These are phyloP conservation scores for Yarrowia galli DNA, from an alignment of 1,139 yeast genomes.

Conservation along the genomic window DNA sequence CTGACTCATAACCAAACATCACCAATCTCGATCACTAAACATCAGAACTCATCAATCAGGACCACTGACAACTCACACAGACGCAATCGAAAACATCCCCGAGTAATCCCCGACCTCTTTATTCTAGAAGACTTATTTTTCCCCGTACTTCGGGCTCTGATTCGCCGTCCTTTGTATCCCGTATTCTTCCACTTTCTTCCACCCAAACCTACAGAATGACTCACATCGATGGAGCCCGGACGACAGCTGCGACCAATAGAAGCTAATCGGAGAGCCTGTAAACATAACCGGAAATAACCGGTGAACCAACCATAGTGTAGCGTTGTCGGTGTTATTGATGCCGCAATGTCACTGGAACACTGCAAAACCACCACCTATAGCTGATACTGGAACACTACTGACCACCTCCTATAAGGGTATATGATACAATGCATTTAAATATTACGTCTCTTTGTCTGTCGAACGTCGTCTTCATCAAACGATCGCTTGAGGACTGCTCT, in stretches of 20 bases:
- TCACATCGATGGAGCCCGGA: neutral
- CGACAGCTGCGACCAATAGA: neutral
- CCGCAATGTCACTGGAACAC: neutral
- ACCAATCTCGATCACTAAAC: no score
- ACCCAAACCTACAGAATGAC: slow-evolving; percentile 12
- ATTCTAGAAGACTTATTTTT: neutral
- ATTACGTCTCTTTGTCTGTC: slow-evolving; percentile 32
- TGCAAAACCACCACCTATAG: neutral
- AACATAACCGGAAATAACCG: neutral
- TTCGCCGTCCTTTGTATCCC: neutral
- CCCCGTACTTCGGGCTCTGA: neutral
- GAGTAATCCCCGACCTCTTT: neutral
- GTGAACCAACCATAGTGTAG: neutral
- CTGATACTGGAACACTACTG: neutral
- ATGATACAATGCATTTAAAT: slow-evolving; percentile 38
- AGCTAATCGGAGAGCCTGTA: neutral
- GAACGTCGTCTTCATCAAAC: slow-evolving; percentile 15
- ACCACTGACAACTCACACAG: no score
- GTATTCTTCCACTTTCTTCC: slow-evolving; percentile 16
- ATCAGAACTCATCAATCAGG: no score
- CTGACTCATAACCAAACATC: no score
- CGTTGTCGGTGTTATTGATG: neutral
- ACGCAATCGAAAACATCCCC: neutral
- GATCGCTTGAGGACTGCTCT: slow-evolving; percentile 31
- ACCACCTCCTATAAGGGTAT: neutral